phyloP scores from a whole-genome alignment of 75 land plant genomes.

The Ceratopteris richardii region DNA sequence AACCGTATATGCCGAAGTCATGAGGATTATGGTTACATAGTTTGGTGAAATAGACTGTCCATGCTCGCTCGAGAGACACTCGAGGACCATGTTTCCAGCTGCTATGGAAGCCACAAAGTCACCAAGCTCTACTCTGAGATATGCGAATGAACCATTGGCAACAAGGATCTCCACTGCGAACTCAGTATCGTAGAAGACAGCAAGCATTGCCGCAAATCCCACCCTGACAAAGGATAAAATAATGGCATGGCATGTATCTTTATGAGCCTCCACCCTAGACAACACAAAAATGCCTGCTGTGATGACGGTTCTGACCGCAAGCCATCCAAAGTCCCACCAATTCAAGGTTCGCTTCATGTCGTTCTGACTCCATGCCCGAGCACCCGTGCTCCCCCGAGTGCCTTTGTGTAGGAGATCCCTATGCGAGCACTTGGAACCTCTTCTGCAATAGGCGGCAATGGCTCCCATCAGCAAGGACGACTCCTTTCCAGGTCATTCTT shows the following conservation, averaged over 20 bases:
- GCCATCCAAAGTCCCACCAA: conserved; percentile 92
- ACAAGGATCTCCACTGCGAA: conserved; percentile 84
- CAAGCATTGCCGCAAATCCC: conserved; percentile 71
- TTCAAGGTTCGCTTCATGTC: conserved; percentile 62
- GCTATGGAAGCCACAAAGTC: conserved; percentile 83
- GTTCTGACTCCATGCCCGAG: conserved; percentile 39
- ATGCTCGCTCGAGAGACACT: conserved; percentile 75
- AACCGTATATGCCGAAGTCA: conserved; percentile 46
- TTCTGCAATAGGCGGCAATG: no score
- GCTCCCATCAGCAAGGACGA: no score
- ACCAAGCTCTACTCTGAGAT: conserved; percentile 80
- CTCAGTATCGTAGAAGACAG: conserved; percentile 90
- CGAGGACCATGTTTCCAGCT: conserved; percentile 87
- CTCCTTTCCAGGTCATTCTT: no score
- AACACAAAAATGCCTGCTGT: conserved; percentile 87
- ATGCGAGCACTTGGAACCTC: no score
- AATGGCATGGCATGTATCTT: conserved; percentile 57
- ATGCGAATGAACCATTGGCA: conserved; percentile 88
- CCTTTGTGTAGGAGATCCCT: no score
- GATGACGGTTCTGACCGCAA: conserved; percentile 73
- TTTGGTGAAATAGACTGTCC: conserved; percentile 81
- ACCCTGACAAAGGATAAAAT: conserved; percentile 55
- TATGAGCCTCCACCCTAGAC: conserved; percentile 49
- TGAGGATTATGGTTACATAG: conserved; percentile 39
- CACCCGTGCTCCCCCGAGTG: no score